Base-by-base conservation (phyloP, 768 basidiomycete genomes). In the Suillus brevipes region DNA sequence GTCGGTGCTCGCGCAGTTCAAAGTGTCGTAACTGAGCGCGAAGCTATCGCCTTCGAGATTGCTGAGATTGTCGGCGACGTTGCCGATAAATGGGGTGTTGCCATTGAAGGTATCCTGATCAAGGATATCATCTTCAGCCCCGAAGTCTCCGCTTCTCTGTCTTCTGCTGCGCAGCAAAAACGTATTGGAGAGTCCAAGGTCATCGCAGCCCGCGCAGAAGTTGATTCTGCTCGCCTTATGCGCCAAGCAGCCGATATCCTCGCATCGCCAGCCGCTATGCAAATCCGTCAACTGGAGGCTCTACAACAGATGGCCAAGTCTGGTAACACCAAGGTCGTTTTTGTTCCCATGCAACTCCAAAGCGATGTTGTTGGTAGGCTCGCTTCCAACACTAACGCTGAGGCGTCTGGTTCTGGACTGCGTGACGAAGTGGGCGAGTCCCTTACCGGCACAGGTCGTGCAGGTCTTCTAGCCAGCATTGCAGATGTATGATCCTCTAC, bases 91-190 rank as follows among this genome's bases (percentile, higher is more conserved):
- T 98, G 97, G 97, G 97, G 97, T 75, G 97, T 99, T 50, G 84
- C 91, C 36, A 96, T 98, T 75, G 97, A 98, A 77, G 92, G 93
- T 60, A 96, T 99, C 79, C 88, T 97, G 74, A 92, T 94, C 82
- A 94, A 94, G 80, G 93, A 94, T 76, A 94, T 95, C 78, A 90
- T 95, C 78, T 97, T 98, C 84, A 91, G 90, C 62, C 67, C 90
- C 57, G 97, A 98, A 65, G 87, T 99, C 20, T 89, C 95, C 61
- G 89, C 94, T 10, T 94, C 93, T 20, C 84, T 99, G 58, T 97
- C 95, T 14, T 92, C 91, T 68, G 97, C 97, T 43, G 97, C 97
- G 23, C 96, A 97, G 74, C 95, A 97, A 79, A 97, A 97, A 85
- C 87, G 97, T 66, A 89, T 98, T 65, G 97, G 95, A 78, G 97